A percentile compares a stretch with the other conserved stretches of the same genome.
These are phyloP conservation scores for Kluyveromyces nonfermentans DNA, from an alignment of 805 yeast species.

Conservation along the genomic window DNA sequence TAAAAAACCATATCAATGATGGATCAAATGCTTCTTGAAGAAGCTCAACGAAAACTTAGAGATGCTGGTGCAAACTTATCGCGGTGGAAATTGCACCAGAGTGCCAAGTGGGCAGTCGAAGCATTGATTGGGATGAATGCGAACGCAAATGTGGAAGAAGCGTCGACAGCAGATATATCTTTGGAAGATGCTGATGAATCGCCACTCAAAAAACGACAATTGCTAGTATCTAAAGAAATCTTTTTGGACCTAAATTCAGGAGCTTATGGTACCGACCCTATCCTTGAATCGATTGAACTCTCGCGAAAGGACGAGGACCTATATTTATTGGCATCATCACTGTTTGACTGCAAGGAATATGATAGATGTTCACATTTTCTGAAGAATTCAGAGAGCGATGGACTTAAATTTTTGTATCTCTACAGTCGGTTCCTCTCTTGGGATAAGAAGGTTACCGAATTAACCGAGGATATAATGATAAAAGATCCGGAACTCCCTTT, in stretches of 20 bases:
- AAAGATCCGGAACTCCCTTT: background rate
- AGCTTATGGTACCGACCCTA: background rate
- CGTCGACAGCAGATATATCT: constrained; percentile 2
- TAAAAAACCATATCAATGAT: background rate
- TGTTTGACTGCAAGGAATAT: constrained; percentile 78
- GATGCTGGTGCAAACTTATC: constrained; percentile 38
- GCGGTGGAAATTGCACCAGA: constrained; percentile 51
- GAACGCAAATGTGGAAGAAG: background rate
- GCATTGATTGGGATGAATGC: constrained; percentile 56
- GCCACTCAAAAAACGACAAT: constrained; percentile 13
- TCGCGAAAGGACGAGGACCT: constrained; percentile 32
- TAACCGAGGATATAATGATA: constrained; percentile 3
- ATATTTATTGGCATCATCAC: constrained; percentile 54
- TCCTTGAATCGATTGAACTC: constrained; percentile 3
- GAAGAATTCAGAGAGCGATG: constrained; percentile 40
- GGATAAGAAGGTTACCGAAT: constrained; percentile 63
- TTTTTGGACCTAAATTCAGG: background rate
- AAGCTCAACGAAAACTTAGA: constrained; percentile 24
- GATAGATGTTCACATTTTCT: constrained; percentile 62
- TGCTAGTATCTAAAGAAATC: background rate
- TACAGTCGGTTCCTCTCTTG: constrained; percentile 68
- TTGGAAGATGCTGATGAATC: constrained; percentile 19
- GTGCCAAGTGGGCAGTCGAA: constrained; percentile 81
- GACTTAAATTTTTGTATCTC: constrained; percentile 47
- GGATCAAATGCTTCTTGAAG: constrained; percentile 7